Conservation (phyloP, 139 green algal genomes). For the Chlamydomonas eustigma region DNA sequence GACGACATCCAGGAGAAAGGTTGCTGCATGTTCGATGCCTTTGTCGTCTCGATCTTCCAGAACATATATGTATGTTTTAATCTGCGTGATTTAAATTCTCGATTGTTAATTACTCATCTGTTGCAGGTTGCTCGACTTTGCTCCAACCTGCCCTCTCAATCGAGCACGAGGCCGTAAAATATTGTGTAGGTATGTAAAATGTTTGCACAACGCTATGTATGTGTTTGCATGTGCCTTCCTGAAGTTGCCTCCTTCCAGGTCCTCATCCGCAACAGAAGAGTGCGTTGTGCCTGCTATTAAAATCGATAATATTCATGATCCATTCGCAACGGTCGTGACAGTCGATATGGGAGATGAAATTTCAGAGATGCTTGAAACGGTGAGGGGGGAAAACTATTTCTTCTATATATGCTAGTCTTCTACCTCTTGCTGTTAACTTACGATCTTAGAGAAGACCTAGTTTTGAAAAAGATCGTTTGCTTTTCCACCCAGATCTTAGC, state of each 20-base stretch:
- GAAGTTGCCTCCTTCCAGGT: constrained; percentile 10
- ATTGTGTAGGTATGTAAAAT: neutral
- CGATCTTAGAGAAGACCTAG: too few species aligned
- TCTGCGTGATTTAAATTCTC: too few species aligned
- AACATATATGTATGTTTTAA: too few species aligned
- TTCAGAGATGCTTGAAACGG: constrained; percentile 84
- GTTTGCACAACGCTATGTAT: neutral
- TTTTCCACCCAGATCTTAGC: constrained; percentile 58
- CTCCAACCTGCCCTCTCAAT: neutral
- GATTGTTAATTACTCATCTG: too few species aligned
- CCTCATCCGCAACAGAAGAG: neutral
- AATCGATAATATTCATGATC: constrained; percentile 88
- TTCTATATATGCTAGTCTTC: too few species aligned
- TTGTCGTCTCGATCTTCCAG: too few species aligned
- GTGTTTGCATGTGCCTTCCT: neutral
- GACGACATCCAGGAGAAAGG: too few species aligned
- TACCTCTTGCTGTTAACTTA: too few species aligned
- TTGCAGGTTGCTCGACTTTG: neutral
- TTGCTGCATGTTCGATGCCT: too few species aligned
- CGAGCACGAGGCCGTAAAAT: neutral
- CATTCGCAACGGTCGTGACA: constrained; percentile 81
- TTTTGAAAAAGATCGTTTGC: too few species aligned
- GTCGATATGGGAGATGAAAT: constrained; percentile 77
- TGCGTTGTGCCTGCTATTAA: constrained; percentile 59
- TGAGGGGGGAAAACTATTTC: constrained; percentile 24